Percentiles rank a stretch among this genome's conserved stretches.
Conservation (phyloP, 176 grass and related monocot species). For the Coix lacrymajobi region DNA sequence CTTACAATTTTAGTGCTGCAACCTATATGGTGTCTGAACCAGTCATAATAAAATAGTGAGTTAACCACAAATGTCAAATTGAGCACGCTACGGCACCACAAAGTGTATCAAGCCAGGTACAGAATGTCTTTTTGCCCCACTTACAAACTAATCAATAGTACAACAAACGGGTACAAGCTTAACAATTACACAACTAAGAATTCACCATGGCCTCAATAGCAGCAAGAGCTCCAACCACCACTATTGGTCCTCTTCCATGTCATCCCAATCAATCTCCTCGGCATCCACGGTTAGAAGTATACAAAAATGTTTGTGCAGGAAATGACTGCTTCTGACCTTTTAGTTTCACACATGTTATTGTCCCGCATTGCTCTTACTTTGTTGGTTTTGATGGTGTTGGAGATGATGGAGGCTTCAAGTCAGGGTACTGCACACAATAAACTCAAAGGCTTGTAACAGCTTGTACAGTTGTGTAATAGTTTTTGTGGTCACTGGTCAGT, state of each 20-base stretch:
- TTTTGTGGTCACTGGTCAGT: background rate
- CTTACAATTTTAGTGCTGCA: background rate
- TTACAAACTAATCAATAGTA: conserved; percentile 6
- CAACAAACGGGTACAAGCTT: background rate
- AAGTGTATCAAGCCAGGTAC: background rate
- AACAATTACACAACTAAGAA: conserved; percentile 1
- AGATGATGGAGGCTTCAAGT: conserved; percentile 58
- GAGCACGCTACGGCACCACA: background rate
- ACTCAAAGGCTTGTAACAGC: background rate
- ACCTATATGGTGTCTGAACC: background rate
- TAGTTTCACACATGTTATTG: background rate
- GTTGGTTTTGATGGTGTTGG: conserved; percentile 42
- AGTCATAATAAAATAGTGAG: background rate
- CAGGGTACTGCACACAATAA: conserved; percentile 51
- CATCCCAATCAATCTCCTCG: background rate
- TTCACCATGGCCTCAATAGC: background rate
- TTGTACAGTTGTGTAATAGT: background rate
- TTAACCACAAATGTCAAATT: background rate
- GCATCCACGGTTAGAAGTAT: conserved; percentile 19
- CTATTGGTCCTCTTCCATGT: background rate
- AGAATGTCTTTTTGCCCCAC: background rate
- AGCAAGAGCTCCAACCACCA: background rate
- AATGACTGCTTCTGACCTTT: background rate
- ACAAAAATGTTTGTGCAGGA: conserved; percentile 13
- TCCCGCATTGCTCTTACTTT: conserved; percentile 1